Evolutionary conservation across 352 stramenopile species (phyloP), one percentile per base, ranked within the genome.

Genomic region (Globisporangium rhizosaccharum): DNA sequence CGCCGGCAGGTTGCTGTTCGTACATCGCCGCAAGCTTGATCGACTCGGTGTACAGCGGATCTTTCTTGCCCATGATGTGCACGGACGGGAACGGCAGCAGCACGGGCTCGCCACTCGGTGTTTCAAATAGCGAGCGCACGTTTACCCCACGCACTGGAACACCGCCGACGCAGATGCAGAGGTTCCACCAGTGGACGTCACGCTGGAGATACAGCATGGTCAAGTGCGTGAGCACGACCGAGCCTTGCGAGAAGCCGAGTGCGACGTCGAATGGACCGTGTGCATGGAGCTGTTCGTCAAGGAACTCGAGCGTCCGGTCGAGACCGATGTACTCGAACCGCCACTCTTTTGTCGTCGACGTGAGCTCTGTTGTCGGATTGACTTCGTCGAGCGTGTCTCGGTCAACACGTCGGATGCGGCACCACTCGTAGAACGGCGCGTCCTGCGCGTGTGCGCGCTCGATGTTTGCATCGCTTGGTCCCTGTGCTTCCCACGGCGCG

Each of bases 371-470:
- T 0, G 26, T 44, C 6, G 37, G 15, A 26, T 58, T 39, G 17
- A 55, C 26, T 28, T 53, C 46, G 5, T 56, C n/a, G 20, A 44
- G 18, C 50, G 50, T 55, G 61, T 71, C 74, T 59, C 33, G 56
- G 45, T 70, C 37, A 53, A 53, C 23, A 50, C 67, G 42, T 41
- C 48, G 18, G 61, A 68, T 25, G 68, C 82, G 65, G 4, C 67
- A 71, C 84, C 84, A 93, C 63, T 93, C 84, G 65, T 86, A 93
- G 64, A 90, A 94, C 10, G 76, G 71, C 18, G 70, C 73, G 12
- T 86, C 74, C 20, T 86, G 30, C 17, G 64, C 76, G 26, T 89
- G 85, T 33, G 85, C 68, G 23, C 63, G 57, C 37, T 83, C 65
- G 44, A 94, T 79, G 26, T 72, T 61, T 20, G 75, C 61, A 18